Evolutionary conservation across 805 yeast species (phyloP).

Genomic region (Tetrapisispora nanseiensis): DNA sequence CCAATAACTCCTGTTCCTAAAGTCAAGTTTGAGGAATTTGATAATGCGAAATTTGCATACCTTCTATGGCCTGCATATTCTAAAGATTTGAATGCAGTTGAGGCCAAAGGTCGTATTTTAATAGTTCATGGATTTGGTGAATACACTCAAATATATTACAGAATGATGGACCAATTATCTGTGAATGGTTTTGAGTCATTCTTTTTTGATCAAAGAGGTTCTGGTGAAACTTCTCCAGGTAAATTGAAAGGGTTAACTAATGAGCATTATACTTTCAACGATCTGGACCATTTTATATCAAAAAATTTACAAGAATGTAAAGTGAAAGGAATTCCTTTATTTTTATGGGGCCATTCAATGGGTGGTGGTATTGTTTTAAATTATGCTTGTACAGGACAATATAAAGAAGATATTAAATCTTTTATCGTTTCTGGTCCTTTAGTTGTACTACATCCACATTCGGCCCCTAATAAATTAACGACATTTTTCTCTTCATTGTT

Average conservation of each 20-base stretch:
- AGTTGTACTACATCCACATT: slow-evolving; percentile 45
- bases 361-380: slow-evolving; percentile 68
- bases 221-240: slow-evolving; percentile 55
- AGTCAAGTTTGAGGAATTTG: slow-evolving; percentile 17
- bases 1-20: slow-evolving; percentile 15
- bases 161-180: slow-evolving; percentile 44
- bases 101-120: slow-evolving; percentile 42
- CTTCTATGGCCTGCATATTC: slow-evolving; percentile 20
- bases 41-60: slow-evolving; percentile 25
- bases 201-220: slow-evolving; percentile 68
- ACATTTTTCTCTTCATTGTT: slow-evolving; percentile 35
- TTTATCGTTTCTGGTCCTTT: slow-evolving; percentile 52
- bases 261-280: slow-evolving; percentile 47
- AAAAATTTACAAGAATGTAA: slow-evolving; percentile 17
- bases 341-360: slow-evolving; percentile 65
- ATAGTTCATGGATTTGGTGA: slow-evolving; percentile 70
- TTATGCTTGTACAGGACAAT: slow-evolving; percentile 49
- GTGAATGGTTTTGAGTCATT: slow-evolving; percentile 52
- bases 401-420: slow-evolving; percentile 37
- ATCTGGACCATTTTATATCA: slow-evolving; percentile 43
- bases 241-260: slow-evolving; percentile 45
- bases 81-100: background rate
- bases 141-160: slow-evolving; percentile 38
- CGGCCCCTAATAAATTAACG: slow-evolving; percentile 42
- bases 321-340: slow-evolving; percentile 27